Conservation (phyloP, 2,329 filamentous ascomycete species). For the Exophiala aquamarina region DNA sequence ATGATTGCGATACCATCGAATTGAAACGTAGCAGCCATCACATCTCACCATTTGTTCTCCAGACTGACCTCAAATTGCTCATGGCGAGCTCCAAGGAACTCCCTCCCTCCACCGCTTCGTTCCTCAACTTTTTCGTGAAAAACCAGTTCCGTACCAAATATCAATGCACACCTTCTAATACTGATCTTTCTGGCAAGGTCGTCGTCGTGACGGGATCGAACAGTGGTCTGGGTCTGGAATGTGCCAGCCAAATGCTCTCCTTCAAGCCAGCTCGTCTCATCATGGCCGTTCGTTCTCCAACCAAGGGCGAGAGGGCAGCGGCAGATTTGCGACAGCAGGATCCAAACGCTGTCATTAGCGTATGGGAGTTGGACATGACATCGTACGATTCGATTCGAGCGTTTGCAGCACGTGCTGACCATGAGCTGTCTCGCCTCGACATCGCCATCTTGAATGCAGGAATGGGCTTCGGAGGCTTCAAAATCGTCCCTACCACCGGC, state of each 20-base stretch:
- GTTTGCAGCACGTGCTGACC: slow-evolving; percentile 40
- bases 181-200: slow-evolving; percentile 36
- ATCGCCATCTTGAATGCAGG: slow-evolving; percentile 50
- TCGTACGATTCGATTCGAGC: slow-evolving; percentile 46
- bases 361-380: slow-evolving; percentile 53
- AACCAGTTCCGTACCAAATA: slow-evolving; percentile 28
- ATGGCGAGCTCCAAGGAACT: slow-evolving; percentile 30
- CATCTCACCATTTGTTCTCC: no score
- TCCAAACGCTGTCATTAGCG: slow-evolving; percentile 42
- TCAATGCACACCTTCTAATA: slow-evolving; percentile 15
- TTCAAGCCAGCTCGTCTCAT: slow-evolving; percentile 46
- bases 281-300: slow-evolving; percentile 46
- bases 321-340: slow-evolving; percentile 36
- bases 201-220: slow-evolving; percentile 54
- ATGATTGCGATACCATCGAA: no score
- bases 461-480: slow-evolving; percentile 27
- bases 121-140: slow-evolving; percentile 22
- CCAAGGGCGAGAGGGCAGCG: slow-evolving; percentile 46
- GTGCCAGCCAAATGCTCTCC: slow-evolving; percentile 41
- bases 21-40: no score
- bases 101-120: slow-evolving; percentile 20
- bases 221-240: slow-evolving; percentile 50
- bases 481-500: slow-evolving; percentile 31
- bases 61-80: no score
- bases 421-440: slow-evolving; percentile 41